Base-by-base conservation (phyloP, 2,329 filamentous ascomycete genomes). In the Penicillium sp. region DNA sequence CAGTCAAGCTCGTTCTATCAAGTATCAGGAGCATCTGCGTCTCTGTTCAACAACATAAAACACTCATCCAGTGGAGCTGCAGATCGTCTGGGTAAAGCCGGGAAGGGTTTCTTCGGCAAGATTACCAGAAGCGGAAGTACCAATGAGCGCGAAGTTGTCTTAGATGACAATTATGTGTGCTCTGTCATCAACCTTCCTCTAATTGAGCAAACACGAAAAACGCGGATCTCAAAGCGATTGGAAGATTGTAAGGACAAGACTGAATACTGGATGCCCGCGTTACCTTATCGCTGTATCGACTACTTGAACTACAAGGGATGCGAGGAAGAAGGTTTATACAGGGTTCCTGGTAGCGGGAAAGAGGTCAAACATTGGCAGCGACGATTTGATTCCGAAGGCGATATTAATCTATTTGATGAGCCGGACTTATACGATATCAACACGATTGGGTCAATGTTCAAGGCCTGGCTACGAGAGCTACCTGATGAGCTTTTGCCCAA, bases 211-310 rank as follows among this genome's bases (percentile, higher is more conserved):
- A 92, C 92, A 6, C 85, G 93, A n/a, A 79, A 86, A 61, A 97
- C 93, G 0, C 84, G 93, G 61, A 97, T 97, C 68, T 95, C 91
- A 7, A 95, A 93, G 73, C 85, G 88, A 28, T 78, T 97, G 45
- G 90, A 95, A 67, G 85, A 89, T 59, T 96, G 92, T 9, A 84
- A 87, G 60, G 93, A 97, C 68, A 97, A 97, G 79, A 97, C 93
- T 0, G 93, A 97, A 68, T 97, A 95, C 68, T 97, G 93, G 93
- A 96, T 97, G 92, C 93, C 93, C 12, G 90, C 91, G 6, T 87
- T 97, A 58, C 92, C 93, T 0, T 97, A 93, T 89, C 83, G 93
- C 61, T 95, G 91, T 58, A 97, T 97, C 62, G 93, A 97, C 75
- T 97, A 96, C 70, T 79, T 97, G 52, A 97, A 97, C 72, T 94